Conservation (phyloP, 2,329 filamentous ascomycete genomes). For the Pseudogymnoascus sp. region DNA sequence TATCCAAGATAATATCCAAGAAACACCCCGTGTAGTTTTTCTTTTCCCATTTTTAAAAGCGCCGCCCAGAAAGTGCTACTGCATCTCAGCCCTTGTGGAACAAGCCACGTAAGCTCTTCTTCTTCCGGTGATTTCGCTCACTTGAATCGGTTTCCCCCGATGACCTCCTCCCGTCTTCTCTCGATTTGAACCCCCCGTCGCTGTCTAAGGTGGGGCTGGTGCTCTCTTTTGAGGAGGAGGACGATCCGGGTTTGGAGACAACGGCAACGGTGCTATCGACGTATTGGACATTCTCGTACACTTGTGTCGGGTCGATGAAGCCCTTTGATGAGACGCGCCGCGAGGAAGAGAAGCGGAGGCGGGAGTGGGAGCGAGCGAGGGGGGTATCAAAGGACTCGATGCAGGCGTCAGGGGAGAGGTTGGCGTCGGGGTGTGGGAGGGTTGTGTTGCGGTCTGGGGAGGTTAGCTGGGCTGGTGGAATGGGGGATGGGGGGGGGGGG, state of each 20-base stretch:
- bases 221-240: background rate
- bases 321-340: conserved; percentile 11
- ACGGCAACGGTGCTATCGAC: conserved; percentile 14
- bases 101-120: conserved; percentile 12
- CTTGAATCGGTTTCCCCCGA: background rate
- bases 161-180: conserved; percentile 16
- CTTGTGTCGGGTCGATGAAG: conserved; percentile 10
- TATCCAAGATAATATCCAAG: background rate
- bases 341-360: conserved; percentile 15
- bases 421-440: conserved; percentile 52
- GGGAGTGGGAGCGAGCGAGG: conserved; percentile 24
- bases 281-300: conserved; percentile 21
- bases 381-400: conserved; percentile 47
- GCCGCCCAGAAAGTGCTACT: background rate
- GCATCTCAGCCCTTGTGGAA: conserved; percentile 12
- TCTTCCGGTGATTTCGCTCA: background rate
- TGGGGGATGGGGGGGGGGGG: background rate
- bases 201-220: conserved; percentile 11
- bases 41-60: background rate
- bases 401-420: conserved; percentile 46
- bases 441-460: conserved; percentile 46
- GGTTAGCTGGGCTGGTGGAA: background rate
- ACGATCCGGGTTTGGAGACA: background rate
- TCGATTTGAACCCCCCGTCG: conserved; percentile 9
- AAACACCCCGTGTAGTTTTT: background rate